A percentile compares a stretch with the other conserved stretches of the same genome.
phyloP scores from a whole-genome alignment of 805 yeast species.

The Wickerhamomyces tratensis region DNA sequence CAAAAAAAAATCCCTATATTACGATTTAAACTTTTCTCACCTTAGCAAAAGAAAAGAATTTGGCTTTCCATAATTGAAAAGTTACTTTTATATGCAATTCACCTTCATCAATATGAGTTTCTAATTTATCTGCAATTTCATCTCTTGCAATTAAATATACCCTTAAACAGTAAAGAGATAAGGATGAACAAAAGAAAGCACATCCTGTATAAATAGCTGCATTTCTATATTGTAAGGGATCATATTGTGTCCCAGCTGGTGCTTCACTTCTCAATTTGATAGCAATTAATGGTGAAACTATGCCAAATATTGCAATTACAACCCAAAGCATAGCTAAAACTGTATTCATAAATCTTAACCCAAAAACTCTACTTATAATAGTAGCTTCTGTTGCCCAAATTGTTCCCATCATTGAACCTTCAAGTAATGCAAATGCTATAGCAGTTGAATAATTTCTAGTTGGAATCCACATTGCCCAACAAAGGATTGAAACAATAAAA shows the following conservation, averaged over 20 bases:
- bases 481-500: conserved; percentile 25
- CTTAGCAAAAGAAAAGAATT: not conserved
- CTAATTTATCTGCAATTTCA: conserved; percentile 13
- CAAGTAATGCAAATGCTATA: conserved; percentile 34
- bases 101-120: conserved; percentile 14
- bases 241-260: conserved; percentile 16
- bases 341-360: conserved; percentile 37
- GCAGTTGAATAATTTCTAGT: conserved; percentile 44
- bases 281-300: conserved; percentile 48
- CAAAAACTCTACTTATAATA: conserved; percentile 37
- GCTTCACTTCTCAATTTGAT: conserved; percentile 27
- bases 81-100: conserved; percentile 14
- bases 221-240: conserved; percentile 34
- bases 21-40: not conserved
- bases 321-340: conserved; percentile 41
- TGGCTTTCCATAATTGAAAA: not conserved
- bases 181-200: conserved; percentile 34
- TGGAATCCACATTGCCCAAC: conserved; percentile 41
- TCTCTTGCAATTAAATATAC: conserved; percentile 45
- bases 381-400: conserved; percentile 43
- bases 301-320: conserved; percentile 33
- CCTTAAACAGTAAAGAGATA: conserved; percentile 31
- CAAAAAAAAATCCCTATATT: too few relatives aligned
- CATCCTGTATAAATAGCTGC: conserved; percentile 47
- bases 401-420: conserved; percentile 48